Evolutionary conservation across 1,284 basidiomycete species (phyloP), one percentile per base, ranked within the genome.

Genomic region (Ganoderma lingzhi): DNA sequence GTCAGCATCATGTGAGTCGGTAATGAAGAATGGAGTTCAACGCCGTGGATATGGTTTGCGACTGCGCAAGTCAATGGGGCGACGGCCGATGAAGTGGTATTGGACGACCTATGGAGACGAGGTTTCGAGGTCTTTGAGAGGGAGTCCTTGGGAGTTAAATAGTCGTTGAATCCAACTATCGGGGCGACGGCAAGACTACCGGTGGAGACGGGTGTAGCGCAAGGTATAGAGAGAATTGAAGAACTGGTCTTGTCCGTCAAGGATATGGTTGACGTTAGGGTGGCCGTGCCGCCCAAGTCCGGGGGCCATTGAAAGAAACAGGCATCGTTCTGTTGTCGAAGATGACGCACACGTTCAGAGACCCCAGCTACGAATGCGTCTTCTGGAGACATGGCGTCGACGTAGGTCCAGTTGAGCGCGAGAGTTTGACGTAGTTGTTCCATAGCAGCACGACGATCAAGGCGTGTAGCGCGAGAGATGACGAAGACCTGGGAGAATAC

Each of bases 371-470:
- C 80, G 6, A 83, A 66, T 1, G 78, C 68, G 41, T 84, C 79
- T 9, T 82, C 77, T 0, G 82, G 74, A 17, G 82, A 78, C 0
- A 84, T 76, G 14, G 88, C 90, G 65, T 88, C 82, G n/a, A 86
- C 68, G 73, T 89, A 86, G 1, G 81, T 83, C 88, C 88, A 92
- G 19, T 79, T 74, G 12, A 91, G 73, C 17, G 77, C 81, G 14
- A 90, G 82, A 3, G 77, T 75, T 2, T 71, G 74, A 23, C 85
- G 83, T 10, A 92, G 77, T 17, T 70, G 73, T 64, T 89, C 86
- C 89, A 92, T 91, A 48, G 85, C 80, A n/a, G 72, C 67, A 14
- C 85, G 83, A 28, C 90, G 81, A 70, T 89, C 88, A 3, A 73
- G 69, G 51, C 90, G 83, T 32, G 77, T 80, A 10, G 87, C 84